These are phyloP conservation scores for Recurvomyces mirabilis DNA, from an alignment of 495 filamentous ascomycete genomes.

Conservation along the genomic window DNA sequence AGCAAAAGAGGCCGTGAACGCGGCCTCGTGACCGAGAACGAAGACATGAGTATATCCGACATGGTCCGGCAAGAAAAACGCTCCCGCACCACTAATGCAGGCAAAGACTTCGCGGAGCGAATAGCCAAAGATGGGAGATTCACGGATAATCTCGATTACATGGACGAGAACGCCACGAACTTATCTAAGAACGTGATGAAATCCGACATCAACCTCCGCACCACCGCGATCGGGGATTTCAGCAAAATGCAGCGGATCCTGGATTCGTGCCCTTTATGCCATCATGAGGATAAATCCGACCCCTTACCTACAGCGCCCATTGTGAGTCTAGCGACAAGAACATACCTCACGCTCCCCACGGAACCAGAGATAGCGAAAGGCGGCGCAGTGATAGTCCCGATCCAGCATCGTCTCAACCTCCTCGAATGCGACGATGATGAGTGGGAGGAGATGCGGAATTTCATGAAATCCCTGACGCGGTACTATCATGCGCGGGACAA, in stretches of 20 bases:
- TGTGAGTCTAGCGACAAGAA: conserved; percentile 77
- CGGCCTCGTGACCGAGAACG: conserved; percentile 74
- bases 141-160: conserved; percentile 86
- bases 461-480: conserved; percentile 91
- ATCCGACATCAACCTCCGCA: conserved; percentile 79
- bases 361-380: conserved; percentile 77
- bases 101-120: conserved; percentile 9
- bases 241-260: conserved; percentile 82
- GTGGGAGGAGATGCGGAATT: conserved; percentile 98
- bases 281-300: conserved; percentile 70
- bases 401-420: conserved; percentile 79
- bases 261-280: conserved; percentile 80
- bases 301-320: conserved; percentile 79
- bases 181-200: conserved; percentile 83
- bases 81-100: conserved; percentile 36
- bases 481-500: conserved; percentile 86
- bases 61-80: conserved; percentile 90
- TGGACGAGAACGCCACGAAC: conserved; percentile 91
- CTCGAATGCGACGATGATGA: conserved; percentile 97
- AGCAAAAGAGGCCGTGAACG: conserved; percentile 71
- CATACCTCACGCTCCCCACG: conserved; percentile 80
- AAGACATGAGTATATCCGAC: conserved; percentile 90
- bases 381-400: conserved; percentile 77
- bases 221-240: conserved; percentile 75
- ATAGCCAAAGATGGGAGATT: conserved; percentile 56